A percentile compares a stretch with the other conserved stretches of the same genome.
These are phyloP conservation scores for Ilex aquifolium DNA, from an alignment of 257 asterid species.

Conservation along the genomic window DNA sequence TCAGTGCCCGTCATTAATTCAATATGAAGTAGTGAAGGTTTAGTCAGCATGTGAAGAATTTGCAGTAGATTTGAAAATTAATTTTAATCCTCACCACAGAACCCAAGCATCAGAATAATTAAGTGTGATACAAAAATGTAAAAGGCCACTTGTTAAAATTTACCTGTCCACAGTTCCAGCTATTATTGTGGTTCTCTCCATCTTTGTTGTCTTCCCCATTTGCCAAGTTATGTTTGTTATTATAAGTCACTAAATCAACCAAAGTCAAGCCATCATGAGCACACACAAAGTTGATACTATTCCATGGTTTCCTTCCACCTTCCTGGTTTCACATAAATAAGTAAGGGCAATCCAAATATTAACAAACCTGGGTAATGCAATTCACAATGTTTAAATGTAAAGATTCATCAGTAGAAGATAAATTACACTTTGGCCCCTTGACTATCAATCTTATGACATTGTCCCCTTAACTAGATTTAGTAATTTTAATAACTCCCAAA, in stretches of 20 bases:
- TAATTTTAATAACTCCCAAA: too few relatives aligned
- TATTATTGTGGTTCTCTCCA: conserved; percentile 93
- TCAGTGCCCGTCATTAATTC: too few relatives aligned
- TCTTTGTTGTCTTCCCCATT: conserved; percentile 96
- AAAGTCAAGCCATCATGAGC: conserved; percentile 98
- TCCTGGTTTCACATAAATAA: conserved; percentile 40
- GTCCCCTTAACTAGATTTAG: too few relatives aligned
- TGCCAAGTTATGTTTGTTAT: conserved; percentile 77
- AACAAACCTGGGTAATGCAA: too few relatives aligned
- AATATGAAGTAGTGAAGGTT: too few relatives aligned
- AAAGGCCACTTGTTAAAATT: conserved; percentile 2
- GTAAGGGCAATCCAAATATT: conserved; percentile 1
- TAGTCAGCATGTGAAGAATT: too few relatives aligned
- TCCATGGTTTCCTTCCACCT: conserved; percentile 98
- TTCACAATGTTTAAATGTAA: too few relatives aligned
- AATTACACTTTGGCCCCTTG: too few relatives aligned
- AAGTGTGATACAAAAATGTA: conserved; percentile 3
- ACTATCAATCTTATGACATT: too few relatives aligned
- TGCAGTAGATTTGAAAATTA: too few relatives aligned
- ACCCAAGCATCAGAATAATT: background rate
- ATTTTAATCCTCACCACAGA: too few relatives aligned
- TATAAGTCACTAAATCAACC: conserved; percentile 94
- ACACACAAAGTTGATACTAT: conserved; percentile 85
- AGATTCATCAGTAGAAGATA: too few relatives aligned
- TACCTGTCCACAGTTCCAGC: conserved; percentile 99